Percentiles rank a stretch among this genome's conserved stretches.
phyloP scores from a whole-genome alignment of 768 basidiomycete species.

The Epithele typhae region DNA sequence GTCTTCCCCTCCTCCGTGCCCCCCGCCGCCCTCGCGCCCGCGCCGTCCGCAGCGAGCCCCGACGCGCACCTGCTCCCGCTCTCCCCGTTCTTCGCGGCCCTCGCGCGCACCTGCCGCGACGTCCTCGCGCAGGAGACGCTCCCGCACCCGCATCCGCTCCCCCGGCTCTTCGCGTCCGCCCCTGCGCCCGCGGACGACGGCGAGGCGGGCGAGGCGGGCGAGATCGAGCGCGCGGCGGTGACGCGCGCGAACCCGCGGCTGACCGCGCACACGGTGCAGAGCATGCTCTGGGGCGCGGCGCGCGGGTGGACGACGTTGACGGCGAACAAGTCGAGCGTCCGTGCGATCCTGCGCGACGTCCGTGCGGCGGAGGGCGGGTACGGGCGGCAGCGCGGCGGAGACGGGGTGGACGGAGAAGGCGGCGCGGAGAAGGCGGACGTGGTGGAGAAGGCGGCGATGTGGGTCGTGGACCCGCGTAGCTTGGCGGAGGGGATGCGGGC shows the following conservation, averaged over 20 bases:
- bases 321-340: slow-evolving; percentile 77
- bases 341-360: slow-evolving; percentile 68
- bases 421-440: slow-evolving; percentile 5
- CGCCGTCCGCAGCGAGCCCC: not conserved
- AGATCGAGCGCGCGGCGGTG: slow-evolving; percentile 50
- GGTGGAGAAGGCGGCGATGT: slow-evolving; percentile 43
- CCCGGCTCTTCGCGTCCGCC: too few species aligned
- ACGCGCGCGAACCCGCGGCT: slow-evolving; percentile 54
- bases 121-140: slow-evolving; percentile 47
- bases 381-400: slow-evolving; percentile 18
- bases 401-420: slow-evolving; percentile 13
- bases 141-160: not conserved
- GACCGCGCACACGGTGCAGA: slow-evolving; percentile 75
- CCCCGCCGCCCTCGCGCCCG: slow-evolving; percentile 1
- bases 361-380: slow-evolving; percentile 31
- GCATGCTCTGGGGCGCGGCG: slow-evolving; percentile 63
- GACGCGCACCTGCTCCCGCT: slow-evolving; percentile 2
- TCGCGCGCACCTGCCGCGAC: slow-evolving; percentile 48
- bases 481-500: slow-evolving; percentile 57
- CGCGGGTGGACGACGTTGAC: slow-evolving; percentile 85
- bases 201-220: slow-evolving; percentile 16
- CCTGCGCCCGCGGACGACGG: not conserved
- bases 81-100: slow-evolving; percentile 41
- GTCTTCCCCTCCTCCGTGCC: slow-evolving; percentile 38
- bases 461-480: slow-evolving; percentile 79